These are phyloP conservation scores for Acanthamoeba culbertsoni DNA, from an alignment of 208 protist species.

Conservation along the genomic window DNA sequence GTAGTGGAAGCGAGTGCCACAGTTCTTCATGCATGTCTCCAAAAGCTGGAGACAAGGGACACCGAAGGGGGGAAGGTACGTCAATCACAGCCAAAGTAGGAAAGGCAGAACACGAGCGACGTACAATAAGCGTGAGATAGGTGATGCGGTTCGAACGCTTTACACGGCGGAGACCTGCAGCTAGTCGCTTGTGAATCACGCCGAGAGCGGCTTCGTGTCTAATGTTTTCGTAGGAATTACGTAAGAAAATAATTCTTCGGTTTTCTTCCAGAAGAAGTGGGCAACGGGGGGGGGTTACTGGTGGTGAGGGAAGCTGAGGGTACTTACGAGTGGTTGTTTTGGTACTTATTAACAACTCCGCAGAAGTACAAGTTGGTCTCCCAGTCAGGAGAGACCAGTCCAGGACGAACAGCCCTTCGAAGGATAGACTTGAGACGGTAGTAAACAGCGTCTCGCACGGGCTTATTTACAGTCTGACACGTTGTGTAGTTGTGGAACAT, in stretches of 20 bases:
- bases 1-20: constrained; percentile 33
- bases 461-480: constrained; percentile 17
- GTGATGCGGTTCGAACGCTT: constrained; percentile 57
- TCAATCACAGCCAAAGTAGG: background rate
- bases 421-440: constrained; percentile 47
- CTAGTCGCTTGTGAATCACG: constrained; percentile 11
- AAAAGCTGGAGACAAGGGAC: background rate
- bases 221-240: background rate
- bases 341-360: constrained; percentile 53
- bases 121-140: constrained; percentile 47
- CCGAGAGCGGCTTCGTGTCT: constrained; percentile 4
- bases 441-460: constrained; percentile 42
- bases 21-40: constrained; percentile 62
- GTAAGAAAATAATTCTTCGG: background rate
- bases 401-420: background rate
- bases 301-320: background rate
- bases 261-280: background rate
- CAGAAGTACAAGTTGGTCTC: constrained; percentile 57
- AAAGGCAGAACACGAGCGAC: background rate
- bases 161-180: background rate
- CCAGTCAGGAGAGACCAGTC: constrained; percentile 42
- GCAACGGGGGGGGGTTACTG: background rate
- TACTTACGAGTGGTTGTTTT: constrained; percentile 55
- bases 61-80: background rate
- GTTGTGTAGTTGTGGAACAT: background rate